Evolutionary conservation across 1,284 basidiomycete species (phyloP), one percentile per base, ranked within the genome.

Genomic region (Malassezia sympodialis): DNA sequence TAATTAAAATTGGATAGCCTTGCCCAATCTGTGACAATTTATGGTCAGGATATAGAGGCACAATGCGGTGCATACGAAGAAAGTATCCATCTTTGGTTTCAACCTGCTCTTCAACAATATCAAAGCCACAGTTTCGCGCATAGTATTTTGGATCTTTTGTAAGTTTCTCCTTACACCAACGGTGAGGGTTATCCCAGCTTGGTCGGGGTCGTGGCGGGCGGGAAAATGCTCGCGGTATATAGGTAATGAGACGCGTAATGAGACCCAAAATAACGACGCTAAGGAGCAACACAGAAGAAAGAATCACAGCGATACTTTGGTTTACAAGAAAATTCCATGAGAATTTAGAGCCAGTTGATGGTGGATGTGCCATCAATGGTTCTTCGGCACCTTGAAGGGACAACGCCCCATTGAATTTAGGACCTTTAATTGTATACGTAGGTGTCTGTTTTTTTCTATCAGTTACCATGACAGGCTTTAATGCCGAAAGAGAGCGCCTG

Each of bases 31-130:
- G 63, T 54, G 41, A 53, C 57, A 61, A 75, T 42, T 77, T 62
- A 15, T 79, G 79, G 59, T 80, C 78, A 15, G 27, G 32, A 15
- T 39, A 8, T n/a, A 49, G 21, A n/a, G 51, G 81, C 76, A 41
- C 24, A 50, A 83, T 79, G 45, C 78, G 76, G 69, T 82, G 79
- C 62, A 82, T 76, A 44, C 80, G 76, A 31, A 82, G 68, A 35
- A 75, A 75, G 67, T 80, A 83, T 6, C 82, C 82, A 63, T 83
- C 82, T 56, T 82, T 78, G 0, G 81, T 82, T 67, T 81, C 79
- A 19, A 81, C 78, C 23, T 76, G 77, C 68, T 81, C 80, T 62
- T 82, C 77, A 51, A 79, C 74, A 43, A 83, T 80, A 58, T 82
- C 80, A 67, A 81, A 80, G 3, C 82, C 81, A 41, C 79, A 78